Percentiles rank a stretch among this genome's conserved stretches.
Conservation (phyloP, 371 early-diverging fungal genomes). For the Mortierella polycephala region DNA sequence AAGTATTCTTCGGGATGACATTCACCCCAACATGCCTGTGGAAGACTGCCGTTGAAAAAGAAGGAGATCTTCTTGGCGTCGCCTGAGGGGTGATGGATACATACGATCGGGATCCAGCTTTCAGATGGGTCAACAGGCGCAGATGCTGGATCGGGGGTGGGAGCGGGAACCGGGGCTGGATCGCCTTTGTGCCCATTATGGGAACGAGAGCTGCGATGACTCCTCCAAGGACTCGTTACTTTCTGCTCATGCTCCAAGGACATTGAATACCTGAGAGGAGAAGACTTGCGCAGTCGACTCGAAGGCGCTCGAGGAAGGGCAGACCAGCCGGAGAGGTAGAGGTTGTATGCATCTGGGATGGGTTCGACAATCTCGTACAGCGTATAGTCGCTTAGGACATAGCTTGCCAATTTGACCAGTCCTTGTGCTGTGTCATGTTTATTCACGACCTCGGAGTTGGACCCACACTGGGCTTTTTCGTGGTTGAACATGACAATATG, state of each 20-base stretch:
- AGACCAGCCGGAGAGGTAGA: conserved; percentile 62
- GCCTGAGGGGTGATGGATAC: conserved; percentile 64
- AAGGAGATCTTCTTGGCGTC: conserved; percentile 64
- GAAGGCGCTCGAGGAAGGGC: conserved; percentile 29
- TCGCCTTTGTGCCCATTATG: not conserved
- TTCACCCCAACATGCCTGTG: conserved; percentile 56
- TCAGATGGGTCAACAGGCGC: not conserved
- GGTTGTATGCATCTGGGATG: conserved; percentile 60
- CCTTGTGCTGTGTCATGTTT: conserved; percentile 60
- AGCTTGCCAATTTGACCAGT: conserved; percentile 50
- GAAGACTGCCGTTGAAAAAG: conserved; percentile 41
- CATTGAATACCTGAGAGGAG: not conserved
- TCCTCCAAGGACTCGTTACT: conserved; percentile 19
- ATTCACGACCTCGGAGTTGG: conserved; percentile 26
- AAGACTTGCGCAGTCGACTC: conserved; percentile 13
- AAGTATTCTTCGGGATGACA: conserved; percentile 29
- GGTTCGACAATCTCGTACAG: conserved; percentile 61
- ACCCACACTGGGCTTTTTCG: conserved; percentile 53
- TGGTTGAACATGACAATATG: conserved; percentile 66
- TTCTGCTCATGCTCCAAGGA: not conserved
- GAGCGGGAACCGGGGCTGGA: conserved; percentile 1
- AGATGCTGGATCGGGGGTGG: conserved; percentile 3
- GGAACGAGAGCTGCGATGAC: conserved; percentile 4
- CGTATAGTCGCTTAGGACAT: conserved; percentile 53
- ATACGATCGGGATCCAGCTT: conserved; percentile 45